A percentile compares a stretch with the other conserved stretches of the same genome.
These are phyloP conservation scores for Acer yangbiense DNA, from an alignment of 345 rosid genomes.

Conservation along the genomic window DNA sequence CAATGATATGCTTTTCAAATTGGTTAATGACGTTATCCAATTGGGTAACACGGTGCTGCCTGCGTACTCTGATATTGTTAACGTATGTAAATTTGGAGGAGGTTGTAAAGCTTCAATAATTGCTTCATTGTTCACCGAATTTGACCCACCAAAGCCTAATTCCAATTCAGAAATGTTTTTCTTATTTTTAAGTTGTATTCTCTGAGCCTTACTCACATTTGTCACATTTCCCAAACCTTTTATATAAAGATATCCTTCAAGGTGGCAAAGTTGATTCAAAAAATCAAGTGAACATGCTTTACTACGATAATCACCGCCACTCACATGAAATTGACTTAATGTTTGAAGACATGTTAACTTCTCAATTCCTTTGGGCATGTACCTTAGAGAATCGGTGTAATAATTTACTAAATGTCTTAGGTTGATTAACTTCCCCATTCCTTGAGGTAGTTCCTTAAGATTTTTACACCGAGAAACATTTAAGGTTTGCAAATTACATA, in stretches of 20 bases:
- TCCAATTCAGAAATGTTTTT: not conserved
- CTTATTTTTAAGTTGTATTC: not conserved
- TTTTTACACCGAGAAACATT: not conserved
- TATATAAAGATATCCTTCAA: not conserved
- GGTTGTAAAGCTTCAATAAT: no score
- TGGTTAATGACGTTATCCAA: no score
- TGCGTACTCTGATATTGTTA: no score
- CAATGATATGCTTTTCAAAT: no score
- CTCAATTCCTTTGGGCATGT: not conserved
- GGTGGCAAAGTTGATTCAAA: not conserved
- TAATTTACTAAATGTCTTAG: not conserved
- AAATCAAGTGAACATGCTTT: not conserved
- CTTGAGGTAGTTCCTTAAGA: not conserved
- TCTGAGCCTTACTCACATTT: not conserved
- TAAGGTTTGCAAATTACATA: not conserved
- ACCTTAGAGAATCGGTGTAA: not conserved
- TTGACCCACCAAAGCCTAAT: not conserved
- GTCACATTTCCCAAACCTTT: not conserved
- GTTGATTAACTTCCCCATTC: not conserved
- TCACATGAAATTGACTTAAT: not conserved
- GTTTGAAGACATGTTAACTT: not conserved
- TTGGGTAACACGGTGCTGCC: no score
- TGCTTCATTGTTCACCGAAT: not conserved
- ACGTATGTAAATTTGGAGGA: no score
- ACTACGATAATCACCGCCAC: not conserved